Evolutionary conservation across 1,284 basidiomycete genomes (phyloP).

Genomic region (Pascua sp.): DNA sequence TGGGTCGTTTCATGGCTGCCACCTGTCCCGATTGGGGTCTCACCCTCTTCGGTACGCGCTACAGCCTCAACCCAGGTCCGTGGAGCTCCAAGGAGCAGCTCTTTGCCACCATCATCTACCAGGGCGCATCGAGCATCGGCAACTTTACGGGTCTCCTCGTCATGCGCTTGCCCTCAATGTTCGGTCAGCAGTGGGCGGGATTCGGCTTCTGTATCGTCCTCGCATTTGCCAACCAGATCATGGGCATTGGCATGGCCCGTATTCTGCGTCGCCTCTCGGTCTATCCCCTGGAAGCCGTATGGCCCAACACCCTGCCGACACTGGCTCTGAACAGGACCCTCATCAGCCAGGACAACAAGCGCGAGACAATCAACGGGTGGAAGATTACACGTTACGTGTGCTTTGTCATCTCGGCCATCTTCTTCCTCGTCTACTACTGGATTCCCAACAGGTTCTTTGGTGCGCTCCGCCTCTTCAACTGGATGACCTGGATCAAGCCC

Average conservation of each 20-base stretch:
- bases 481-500: slow-evolving; percentile 59
- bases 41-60: slow-evolving; percentile 7
- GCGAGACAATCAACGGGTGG: slow-evolving; percentile 2
- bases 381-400: background rate
- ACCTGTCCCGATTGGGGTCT: slow-evolving; percentile 14
- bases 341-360: background rate
- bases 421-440: slow-evolving; percentile 31
- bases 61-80: slow-evolving; percentile 25
- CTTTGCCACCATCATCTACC: slow-evolving; percentile 5
- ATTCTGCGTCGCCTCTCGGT: background rate
- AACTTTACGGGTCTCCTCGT: slow-evolving; percentile 2
- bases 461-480: slow-evolving; percentile 57
- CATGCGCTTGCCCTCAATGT: slow-evolving; percentile 2
- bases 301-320: slow-evolving; percentile 10
- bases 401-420: background rate
- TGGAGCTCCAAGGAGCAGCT: slow-evolving; percentile 30
- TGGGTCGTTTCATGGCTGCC: background rate
- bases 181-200: slow-evolving; percentile 3
- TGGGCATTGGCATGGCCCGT: slow-evolving; percentile 10
- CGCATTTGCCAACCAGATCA: slow-evolving; percentile 4
- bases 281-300: slow-evolving; percentile 8
- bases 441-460: slow-evolving; percentile 40
- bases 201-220: slow-evolving; percentile 7
- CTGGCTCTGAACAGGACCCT: slow-evolving; percentile 7
- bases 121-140: background rate